Base-by-base conservation (phyloP, 1,139 yeast genomes). In the Hansenula anomala region DNA sequence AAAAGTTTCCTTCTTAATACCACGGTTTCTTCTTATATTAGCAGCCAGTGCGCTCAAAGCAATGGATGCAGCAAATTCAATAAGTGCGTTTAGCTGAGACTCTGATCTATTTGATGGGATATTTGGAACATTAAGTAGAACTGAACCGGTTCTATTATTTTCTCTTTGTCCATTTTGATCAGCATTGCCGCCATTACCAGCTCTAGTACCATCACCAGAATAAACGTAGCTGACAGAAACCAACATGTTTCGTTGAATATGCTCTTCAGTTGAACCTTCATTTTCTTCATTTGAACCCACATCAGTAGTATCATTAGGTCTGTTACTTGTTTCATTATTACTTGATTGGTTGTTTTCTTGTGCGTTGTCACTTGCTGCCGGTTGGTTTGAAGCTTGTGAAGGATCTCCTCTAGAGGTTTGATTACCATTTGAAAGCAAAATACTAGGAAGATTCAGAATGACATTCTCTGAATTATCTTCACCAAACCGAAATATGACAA, bases 31-130 rank as follows among this genome's bases (percentile, higher is more conserved):
- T 31, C 52, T 48, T 55, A 64, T 52, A 30, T 63, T 68, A 30
- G 71, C 70, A 6, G 76, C 64, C 24, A 80, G 74, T 16, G 86
- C 76, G 27, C 80, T 65, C 52, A 80, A 69, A 1, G 89, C 89
- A 63, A 82, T 71, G 36, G 78, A 79, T 0, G 89, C 80, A 1
- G 89, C 89, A 41, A 81, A 61, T 25, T 82, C 66, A 12, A 82
- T 75, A 42, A 82, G 69, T 42, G 78, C 77, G 26, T 73, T 69
- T 28, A 63, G 42, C 29, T 46, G 51, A 11, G 30, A 26, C 20
- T 61, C 53, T 11, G 58, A 55, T 19, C 56, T 56, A 16, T 61
- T 54, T 4, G 47, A 38, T 1, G 80, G 72, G 36, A 78, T 78
- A 49, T 80, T 79, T 14, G 88, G 86, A 32, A 82, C 74, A 24